Evolutionary conservation across 2,329 filamentous ascomycete genomes (phyloP).

Genomic region (Pseudogymnoascus sp.): DNA sequence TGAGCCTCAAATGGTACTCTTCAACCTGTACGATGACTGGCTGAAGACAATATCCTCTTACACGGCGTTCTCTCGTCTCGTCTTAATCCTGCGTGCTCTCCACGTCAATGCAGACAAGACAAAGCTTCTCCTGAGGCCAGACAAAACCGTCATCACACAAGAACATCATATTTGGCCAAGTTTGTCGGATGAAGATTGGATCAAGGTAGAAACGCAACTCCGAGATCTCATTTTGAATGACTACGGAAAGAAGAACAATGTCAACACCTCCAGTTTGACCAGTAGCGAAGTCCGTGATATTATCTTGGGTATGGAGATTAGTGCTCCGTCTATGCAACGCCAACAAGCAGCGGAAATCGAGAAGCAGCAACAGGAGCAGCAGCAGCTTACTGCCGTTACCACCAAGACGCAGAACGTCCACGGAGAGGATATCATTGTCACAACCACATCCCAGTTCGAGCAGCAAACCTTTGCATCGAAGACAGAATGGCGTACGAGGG

Average conservation of each 20-base stretch:
- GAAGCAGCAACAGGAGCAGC: conserved; percentile 95
- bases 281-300: conserved; percentile 97
- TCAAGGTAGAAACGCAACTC: conserved; percentile 96
- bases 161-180: conserved; percentile 99
- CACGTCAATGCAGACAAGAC: conserved; percentile 99
- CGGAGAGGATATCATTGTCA: conserved; percentile 96
- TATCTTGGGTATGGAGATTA: conserved; percentile 99
- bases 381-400: conserved; percentile 91
- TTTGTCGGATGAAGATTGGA: conserved; percentile 92
- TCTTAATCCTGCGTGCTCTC: conserved; percentile 85
- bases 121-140: conserved; percentile 85
- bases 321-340: conserved; percentile 92
- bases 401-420: conserved; percentile 97
- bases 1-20: conserved; percentile 99
- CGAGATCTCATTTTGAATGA: conserved; percentile 95
- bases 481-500: conserved; percentile 95
- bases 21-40: conserved; percentile 99
- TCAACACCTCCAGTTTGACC: conserved; percentile 94
- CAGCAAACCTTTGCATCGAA: conserved; percentile 97
- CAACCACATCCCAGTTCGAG: conserved; percentile 95
- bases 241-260: conserved; percentile 99
- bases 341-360: conserved; percentile 98
- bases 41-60: conserved; percentile 97
- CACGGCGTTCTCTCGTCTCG: conserved; percentile 91
- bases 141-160: conserved; percentile 97